phyloP scores from a whole-genome alignment of 2,329 filamentous ascomycete genomes.

The Fusarium protoensiforme region DNA sequence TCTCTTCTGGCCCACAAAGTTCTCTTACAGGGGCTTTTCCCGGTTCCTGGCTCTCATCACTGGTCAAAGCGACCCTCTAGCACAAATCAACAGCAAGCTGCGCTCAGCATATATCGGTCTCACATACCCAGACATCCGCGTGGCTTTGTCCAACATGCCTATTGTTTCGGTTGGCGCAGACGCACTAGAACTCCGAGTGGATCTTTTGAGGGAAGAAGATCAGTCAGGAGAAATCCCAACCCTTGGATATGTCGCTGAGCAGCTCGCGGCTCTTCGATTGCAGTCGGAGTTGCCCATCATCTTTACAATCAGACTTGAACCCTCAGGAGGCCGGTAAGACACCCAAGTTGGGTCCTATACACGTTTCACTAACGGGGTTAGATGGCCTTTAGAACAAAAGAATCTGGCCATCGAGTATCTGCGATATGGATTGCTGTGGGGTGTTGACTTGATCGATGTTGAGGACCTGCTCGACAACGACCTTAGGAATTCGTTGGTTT shows the following conservation, averaged over 20 bases:
- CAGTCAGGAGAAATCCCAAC: neutral
- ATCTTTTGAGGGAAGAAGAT: conserved; percentile 5
- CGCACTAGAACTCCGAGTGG: conserved; percentile 18
- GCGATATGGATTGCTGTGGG: conserved; percentile 5
- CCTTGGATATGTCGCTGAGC: conserved; percentile 16
- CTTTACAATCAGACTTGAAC: conserved; percentile 17
- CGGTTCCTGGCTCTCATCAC: conserved; percentile 18
- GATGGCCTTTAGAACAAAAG: conserved; percentile 10
- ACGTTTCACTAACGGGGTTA: neutral
- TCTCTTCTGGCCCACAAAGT: conserved; percentile 7
- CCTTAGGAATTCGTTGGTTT: neutral
- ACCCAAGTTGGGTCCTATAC: neutral
- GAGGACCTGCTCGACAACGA: conserved; percentile 7
- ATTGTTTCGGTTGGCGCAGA: conserved; percentile 27
- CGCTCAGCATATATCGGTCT: conserved; percentile 23
- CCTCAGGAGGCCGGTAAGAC: conserved; percentile 18
- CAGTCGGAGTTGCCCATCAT: conserved; percentile 22
- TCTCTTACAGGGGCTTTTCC: conserved; percentile 12
- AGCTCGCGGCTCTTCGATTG: conserved; percentile 11
- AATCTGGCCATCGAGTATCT: conserved; percentile 1
- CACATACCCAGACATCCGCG: conserved; percentile 19
- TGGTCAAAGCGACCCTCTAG: conserved; percentile 9
- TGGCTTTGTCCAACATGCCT: conserved; percentile 24
- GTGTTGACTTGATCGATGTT: conserved; percentile 24
- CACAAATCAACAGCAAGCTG: conserved; percentile 8